Base-by-base conservation (phyloP, 495 filamentous ascomycete species). In the Amphirosellinia nigrospora region DNA sequence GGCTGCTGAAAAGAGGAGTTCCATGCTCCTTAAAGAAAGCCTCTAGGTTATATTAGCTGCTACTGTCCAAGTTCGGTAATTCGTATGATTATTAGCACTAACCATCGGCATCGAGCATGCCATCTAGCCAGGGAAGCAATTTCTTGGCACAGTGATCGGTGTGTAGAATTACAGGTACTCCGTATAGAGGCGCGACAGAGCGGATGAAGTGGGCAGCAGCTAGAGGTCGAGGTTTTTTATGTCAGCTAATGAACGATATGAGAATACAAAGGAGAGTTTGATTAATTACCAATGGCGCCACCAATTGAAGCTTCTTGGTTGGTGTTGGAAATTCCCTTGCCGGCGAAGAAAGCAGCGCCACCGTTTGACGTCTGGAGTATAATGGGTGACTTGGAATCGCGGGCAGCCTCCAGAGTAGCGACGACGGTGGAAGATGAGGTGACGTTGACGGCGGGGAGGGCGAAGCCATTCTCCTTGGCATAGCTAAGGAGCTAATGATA, bases 71-170 rank as follows among this genome's bases (percentile, higher is more conserved):
- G 1, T 21, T 21, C 23, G n/a, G 36, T 16, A 15, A 28, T 3
- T 23, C 7, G 38, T 34, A 19, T 36, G 19, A 58, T 36, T 36
- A 21, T 56, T 34, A 8, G 10, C 32, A 70, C 68, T 43, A 11
- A 70, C 68, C 68, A 34, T 70, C 68, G 60, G 68, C 68, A 48
- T 70, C 68, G 19, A 70, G 68, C 90, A 99, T 94, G 75, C 96
- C 96, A 79, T 98, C 96, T 75, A 99, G 84, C 96, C 96, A 98
- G 52, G 94, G 93, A 19, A 96, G 88, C 59, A 96, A 90, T 88
- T 96, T 96, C 90, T 93, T 77, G 79, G 93, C 93, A 80, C 93
- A 97, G 84, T 96, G 93, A 66, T 97, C 93, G 75, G 92, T 96
- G 89, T 96, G 92, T 66, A 97, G 89, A 68, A 98, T 84, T 66